phyloP scores from a whole-genome alignment of 1,139 yeast genomes.

The Tardiomyces blankii region DNA sequence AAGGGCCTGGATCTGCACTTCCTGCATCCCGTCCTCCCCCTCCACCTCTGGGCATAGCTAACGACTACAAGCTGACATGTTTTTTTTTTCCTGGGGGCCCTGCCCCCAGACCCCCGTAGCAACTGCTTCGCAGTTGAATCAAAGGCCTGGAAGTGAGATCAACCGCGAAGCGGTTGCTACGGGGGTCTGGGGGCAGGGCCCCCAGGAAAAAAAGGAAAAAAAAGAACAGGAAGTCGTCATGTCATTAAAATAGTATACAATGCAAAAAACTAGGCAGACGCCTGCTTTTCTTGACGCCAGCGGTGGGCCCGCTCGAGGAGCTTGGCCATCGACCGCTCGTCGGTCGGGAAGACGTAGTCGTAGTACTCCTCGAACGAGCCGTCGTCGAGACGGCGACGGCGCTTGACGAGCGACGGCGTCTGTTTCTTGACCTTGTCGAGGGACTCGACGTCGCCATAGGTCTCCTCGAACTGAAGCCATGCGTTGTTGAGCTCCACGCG shows the following conservation, averaged over 20 bases:
- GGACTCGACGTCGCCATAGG: conserved; percentile 43
- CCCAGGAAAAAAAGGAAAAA: not conserved
- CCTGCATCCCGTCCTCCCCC: too few species aligned
- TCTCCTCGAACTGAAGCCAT: conserved; percentile 52
- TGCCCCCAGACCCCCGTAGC: too few species aligned
- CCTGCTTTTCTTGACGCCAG: conserved; percentile 34
- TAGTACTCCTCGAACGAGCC: conserved; percentile 45
- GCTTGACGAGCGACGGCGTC: conserved; percentile 48
- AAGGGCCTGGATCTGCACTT: too few species aligned
- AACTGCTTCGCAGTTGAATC: too few species aligned
- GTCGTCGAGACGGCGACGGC: conserved; percentile 32
- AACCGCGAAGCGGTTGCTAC: too few species aligned
- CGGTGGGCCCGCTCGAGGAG: conserved; percentile 54
- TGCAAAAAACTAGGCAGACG: not conserved
- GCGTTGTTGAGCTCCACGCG: conserved; percentile 51
- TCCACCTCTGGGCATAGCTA: too few species aligned
- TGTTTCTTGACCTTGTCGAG: conserved; percentile 31
- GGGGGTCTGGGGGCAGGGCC: not conserved
- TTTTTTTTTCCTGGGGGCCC: too few species aligned
- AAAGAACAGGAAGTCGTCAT: not conserved
- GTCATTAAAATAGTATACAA: not conserved
- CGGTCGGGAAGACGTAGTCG: conserved; percentile 55
- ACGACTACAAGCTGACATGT: too few species aligned
- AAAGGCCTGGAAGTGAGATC: too few species aligned
- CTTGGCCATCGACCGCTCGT: conserved; percentile 32